Base-by-base conservation (phyloP, 495 filamentous ascomycete genomes). In the Amphirosellinia nigrospora region DNA sequence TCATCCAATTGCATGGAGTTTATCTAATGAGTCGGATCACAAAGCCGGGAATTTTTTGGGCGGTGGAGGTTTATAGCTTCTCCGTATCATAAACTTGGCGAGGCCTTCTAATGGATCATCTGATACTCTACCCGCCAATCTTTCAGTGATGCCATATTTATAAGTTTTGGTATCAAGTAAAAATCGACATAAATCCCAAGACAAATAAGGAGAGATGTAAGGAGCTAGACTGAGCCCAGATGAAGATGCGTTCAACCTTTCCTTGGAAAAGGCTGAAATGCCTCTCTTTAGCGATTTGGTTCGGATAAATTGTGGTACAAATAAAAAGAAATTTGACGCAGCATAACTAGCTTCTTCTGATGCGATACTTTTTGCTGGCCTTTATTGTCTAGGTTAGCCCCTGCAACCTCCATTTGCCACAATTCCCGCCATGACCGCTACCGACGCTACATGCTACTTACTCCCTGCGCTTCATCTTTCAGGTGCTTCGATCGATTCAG, bases 401-500 rank as follows among this genome's bases (percentile, higher is more conserved):
- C 10, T 2, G n/a, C 15, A 45, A 46, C 43, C 41, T 6, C 60
- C 3, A n/a, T 52, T n/a, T 39, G 39, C 9, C 39, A 16, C 26
- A 8, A 53, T 41, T 66, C n/a, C 21, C 23, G 21, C 19, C 38
- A 58, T 56, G 53, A 46, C 36, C 16, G 11, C 30, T 26, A 39
- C 19, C 3, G 28, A 53, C 32, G 15, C 30, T 9, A 46, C 46
- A 23, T 3, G n/a, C 39, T 30, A 58, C 23, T 23, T 67, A 3
- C 50, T 67, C 23, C 52, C 16, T 34, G 36, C 64, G 26, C 64
- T n/a, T 10, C 23, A 15, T 67, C 52, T 1, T 66, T 56, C 59
- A 71, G 56, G 23, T 69, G 69, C 52, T 5, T 69, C 26, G 72
- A 76, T 68, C 74, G 70, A 66, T 78, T 74, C 71, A 72, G 70